These are phyloP conservation scores for Daldinia concentrica DNA, from an alignment of 495 filamentous ascomycete genomes.

Conservation along the genomic window DNA sequence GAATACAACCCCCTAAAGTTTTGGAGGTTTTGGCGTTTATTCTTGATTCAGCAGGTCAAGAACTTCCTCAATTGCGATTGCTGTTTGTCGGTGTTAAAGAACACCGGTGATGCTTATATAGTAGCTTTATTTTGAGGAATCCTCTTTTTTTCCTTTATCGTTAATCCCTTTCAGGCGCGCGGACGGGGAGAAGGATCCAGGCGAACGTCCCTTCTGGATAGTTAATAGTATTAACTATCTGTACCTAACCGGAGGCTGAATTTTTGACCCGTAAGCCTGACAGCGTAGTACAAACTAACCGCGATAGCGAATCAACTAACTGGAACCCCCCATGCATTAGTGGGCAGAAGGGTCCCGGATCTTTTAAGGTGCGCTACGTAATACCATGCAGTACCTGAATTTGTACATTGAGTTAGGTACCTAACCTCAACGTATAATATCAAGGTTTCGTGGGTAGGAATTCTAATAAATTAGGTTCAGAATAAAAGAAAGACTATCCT, in stretches of 20 bases:
- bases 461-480: not conserved
- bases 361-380: slow-evolving; percentile 38
- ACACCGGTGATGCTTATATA: slow-evolving; percentile 13
- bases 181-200: slow-evolving; percentile 22
- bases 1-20: slow-evolving; percentile 24
- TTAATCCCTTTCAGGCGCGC: slow-evolving; percentile 20
- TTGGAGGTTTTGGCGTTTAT: slow-evolving; percentile 24
- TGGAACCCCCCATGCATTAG: slow-evolving; percentile 39
- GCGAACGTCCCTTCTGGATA: slow-evolving; percentile 19
- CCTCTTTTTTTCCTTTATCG: slow-evolving; percentile 2
- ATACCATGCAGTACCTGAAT: slow-evolving; percentile 33
- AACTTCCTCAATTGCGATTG: slow-evolving; percentile 16
- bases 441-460: not conserved
- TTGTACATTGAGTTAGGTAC: not conserved
- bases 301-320: slow-evolving; percentile 34
- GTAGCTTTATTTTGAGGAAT: slow-evolving; percentile 11
- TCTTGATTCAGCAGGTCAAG: slow-evolving; percentile 9
- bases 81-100: slow-evolving; percentile 20
- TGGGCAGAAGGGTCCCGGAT: slow-evolving; percentile 34
- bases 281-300: slow-evolving; percentile 30
- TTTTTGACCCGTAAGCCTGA: slow-evolving; percentile 40
- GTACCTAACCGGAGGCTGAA: slow-evolving; percentile 44
- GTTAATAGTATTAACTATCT: slow-evolving; percentile 18
- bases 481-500: not conserved
- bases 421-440: not conserved